Evolutionary conservation across 2,329 filamentous ascomycete species (phyloP), one percentile per base, ranked within the genome.

Genomic region (Geosmithia flava): DNA sequence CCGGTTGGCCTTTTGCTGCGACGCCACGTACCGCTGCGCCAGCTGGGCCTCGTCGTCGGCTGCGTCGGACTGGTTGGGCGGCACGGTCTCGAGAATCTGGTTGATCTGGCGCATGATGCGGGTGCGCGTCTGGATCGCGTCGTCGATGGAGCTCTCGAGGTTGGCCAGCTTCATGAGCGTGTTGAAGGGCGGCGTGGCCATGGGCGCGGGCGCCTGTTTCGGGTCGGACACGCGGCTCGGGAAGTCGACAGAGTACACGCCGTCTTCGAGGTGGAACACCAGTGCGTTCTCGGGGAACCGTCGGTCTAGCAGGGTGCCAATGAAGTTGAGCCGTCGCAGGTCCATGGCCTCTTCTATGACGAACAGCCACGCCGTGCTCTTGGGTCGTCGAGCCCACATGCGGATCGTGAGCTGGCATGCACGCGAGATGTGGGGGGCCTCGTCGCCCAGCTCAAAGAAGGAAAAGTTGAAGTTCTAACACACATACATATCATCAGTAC

Each of bases 101-200:
- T 86, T 86, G 53, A 96, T 94, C 53, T 95, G 87, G n/a, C 74
- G 67, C 45, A 87, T 80, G 8, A 97, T 72, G 47, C 75, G 74
- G 51, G 85, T 80, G 15, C 85, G 80, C 0, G 87, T 94, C 1
- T 81, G 78, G 10, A 95, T 68, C 1, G 89, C 89, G 63, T 97
- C 91, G 60, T 94, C 88, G 20, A 96, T 87, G 48, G 89, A 95
- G 60, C 85, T 87, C 53, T 95, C 88, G 16, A 97, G 73, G 50
- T 90, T 95, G 6, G 87, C 83, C 11, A 97, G 72, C 51, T 86
- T 83, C 82, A 96, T 91, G 19, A 97, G 71, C 2, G 86, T 80
- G 58, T 88, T 89, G 62, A 95, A 96, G 0, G 89, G 89, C 0
- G 88, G 89, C 0, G 85, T 89, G 0, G 76, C 68, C 0, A 76